Base-by-base conservation (phyloP, 306 rosid species). In the Ormosia semicastrata region DNA sequence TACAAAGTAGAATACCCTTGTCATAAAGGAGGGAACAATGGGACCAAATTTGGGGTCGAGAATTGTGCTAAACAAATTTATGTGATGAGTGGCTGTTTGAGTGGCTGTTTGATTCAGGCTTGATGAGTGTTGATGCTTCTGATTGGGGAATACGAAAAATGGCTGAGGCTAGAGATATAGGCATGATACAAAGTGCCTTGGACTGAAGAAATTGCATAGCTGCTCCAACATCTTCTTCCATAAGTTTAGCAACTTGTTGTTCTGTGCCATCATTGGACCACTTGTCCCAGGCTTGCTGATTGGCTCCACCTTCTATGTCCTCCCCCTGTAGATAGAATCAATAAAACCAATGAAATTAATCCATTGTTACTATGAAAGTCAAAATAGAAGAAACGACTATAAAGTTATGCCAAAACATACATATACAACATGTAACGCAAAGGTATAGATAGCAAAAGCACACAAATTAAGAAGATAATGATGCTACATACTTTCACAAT, bases 161-260 rank as follows among this genome's bases (percentile, higher is more conserved):
- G 11, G 97, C 94, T 1, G 99, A 92, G 74, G 99, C 97, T n/a
- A 95, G 91, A 6, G 99, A 95, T 78, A 95, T 84, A 2, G 99
- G 99, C 99, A 95, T 95, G 83, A 95, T 93, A 85, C 99, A 95
- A 8, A 95, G 98, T 40, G 98, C 97, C 87, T 93, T 95, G 75
- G 99, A 89, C 86, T 95, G 99, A 77, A 95, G 99, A 83, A 89
- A 89, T 66, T 95, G 99, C 98, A 93, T 92, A 52, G 99, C 99
- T 71, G 98, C 97, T 87, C 99, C 99, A 13, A 96, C 89, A 75
- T 96, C 98, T 85, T 93, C 97, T 87, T 95, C 99, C 99, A 96
- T 96, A 60, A 96, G 88, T 82, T 96, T 96, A 8, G 99, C 99
- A 57, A 93, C 98, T 85, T 93, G 88, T 80, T 93, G 93, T 79